Conservation (phyloP, 805 yeast genomes). For the Candida vaughaniae region DNA sequence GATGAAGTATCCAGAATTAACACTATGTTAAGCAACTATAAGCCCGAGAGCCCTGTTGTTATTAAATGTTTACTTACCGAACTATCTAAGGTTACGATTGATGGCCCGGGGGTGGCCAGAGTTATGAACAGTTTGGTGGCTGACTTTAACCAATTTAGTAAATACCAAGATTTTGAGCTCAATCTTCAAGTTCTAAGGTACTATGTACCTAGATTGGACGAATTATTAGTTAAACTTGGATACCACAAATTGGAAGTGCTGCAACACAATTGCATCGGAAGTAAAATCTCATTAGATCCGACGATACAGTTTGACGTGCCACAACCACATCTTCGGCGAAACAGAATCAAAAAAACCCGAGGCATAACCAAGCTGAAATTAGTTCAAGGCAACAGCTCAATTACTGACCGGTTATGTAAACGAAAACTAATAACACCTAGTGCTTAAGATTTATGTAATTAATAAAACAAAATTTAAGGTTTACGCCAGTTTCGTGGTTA, state of each 20-base stretch:
- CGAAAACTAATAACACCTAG: not conserved
- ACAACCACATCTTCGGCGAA: not conserved
- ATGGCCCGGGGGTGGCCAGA: not conserved
- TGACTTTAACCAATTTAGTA: constrained; percentile 8
- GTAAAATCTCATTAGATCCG: not conserved
- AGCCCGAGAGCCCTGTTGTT: constrained; percentile 6
- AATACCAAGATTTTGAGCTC: not conserved
- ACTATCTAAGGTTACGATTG: constrained; percentile 2
- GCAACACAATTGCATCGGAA: not conserved
- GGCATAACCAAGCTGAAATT: constrained; percentile 7
- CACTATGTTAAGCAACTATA: constrained; percentile 8
- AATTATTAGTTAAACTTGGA: not conserved
- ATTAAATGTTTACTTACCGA: constrained; percentile 2
- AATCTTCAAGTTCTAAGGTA: constrained; percentile 4
- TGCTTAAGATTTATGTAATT: no score
- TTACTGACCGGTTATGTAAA: constrained; percentile 5
- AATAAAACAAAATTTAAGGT: no score
- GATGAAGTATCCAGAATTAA: constrained; percentile 6
- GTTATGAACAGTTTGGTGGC: constrained; percentile 2
- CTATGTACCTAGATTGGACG: constrained; percentile 2
- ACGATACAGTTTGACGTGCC: constrained; percentile 5
- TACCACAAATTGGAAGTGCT: constrained; percentile 3
- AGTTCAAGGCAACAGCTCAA: constrained; percentile 2
- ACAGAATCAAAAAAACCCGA: constrained; percentile 4
- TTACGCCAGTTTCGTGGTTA: no score